Evolutionary conservation across 2,329 filamentous ascomycete species (phyloP).

Genomic region (Aureobasidium sp.): DNA sequence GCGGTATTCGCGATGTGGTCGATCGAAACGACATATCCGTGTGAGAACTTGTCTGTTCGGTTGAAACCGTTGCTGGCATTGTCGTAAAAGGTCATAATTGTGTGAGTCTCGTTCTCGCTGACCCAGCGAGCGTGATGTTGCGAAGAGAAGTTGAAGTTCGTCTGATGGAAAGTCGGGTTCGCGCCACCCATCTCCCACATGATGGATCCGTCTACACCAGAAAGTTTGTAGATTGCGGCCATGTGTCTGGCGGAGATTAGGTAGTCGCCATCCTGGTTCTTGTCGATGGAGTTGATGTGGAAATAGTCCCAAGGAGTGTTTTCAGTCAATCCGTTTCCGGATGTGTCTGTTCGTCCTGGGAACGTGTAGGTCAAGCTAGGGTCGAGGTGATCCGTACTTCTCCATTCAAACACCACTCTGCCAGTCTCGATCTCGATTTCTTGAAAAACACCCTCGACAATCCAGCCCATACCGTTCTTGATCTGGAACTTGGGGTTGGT

Average conservation of each 20-base stretch:
- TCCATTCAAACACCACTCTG: conserved; percentile 51
- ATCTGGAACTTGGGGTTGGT: conserved; percentile 27
- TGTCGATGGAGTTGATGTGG: conserved; percentile 46
- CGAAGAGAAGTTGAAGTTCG: conserved; percentile 40
- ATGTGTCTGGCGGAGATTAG: conserved; percentile 40
- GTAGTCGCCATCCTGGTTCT: conserved; percentile 40
- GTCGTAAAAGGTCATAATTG: conserved; percentile 46
- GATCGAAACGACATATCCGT: conserved; percentile 39
- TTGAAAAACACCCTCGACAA: conserved; percentile 45
- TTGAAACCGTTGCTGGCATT: conserved; percentile 44
- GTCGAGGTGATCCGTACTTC: conserved; percentile 46
- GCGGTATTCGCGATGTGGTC: conserved; percentile 37
- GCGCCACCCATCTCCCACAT: conserved; percentile 44
- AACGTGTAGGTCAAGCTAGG: conserved; percentile 40
- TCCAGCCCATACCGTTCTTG: conserved; percentile 38
- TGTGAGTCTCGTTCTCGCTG: conserved; percentile 36
- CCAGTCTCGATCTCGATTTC: conserved; percentile 48
- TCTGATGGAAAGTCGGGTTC: conserved; percentile 37
- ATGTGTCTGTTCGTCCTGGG: conserved; percentile 32
- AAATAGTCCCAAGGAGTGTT: conserved; percentile 46
- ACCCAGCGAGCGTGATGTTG: conserved; percentile 46
- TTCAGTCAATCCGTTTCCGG: conserved; percentile 39
- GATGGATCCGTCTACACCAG: conserved; percentile 36
- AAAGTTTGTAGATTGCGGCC: conserved; percentile 40
- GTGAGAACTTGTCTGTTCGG: conserved; percentile 28